A percentile compares a stretch with the other conserved stretches of the same genome.
Conservation (phyloP, 2,329 filamentous ascomycete genomes). For the Stachybotrys elegans region DNA sequence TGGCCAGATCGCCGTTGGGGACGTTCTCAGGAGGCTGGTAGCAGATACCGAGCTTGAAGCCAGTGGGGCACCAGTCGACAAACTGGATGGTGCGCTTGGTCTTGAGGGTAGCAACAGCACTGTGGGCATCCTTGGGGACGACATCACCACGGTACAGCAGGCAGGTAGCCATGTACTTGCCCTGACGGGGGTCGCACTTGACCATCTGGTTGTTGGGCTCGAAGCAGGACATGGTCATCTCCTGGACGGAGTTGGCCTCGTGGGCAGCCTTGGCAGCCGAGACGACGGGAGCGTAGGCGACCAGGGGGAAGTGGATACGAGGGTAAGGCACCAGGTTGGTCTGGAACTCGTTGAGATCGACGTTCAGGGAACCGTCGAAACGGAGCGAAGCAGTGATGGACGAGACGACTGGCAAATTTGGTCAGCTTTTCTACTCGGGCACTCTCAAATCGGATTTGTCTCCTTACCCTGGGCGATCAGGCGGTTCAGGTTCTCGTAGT, state of each 20-base stretch:
- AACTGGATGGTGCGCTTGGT: conserved; percentile 99
- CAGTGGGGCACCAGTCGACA: conserved; percentile 99
- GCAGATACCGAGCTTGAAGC: conserved; percentile 99
- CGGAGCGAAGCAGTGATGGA: conserved; percentile 98
- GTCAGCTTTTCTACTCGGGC: conserved; percentile 1
- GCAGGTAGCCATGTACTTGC: conserved; percentile 99
- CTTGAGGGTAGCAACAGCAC: conserved; percentile 92
- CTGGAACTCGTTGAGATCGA: conserved; percentile 99
- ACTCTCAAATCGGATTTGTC: not conserved
- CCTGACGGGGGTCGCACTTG: conserved; percentile 96
- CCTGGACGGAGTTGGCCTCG: conserved; percentile 96
- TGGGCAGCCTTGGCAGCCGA: conserved; percentile 93
- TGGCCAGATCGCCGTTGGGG: conserved; percentile 93
- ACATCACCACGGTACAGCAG: conserved; percentile 98
- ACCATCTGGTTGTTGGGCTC: conserved; percentile 99
- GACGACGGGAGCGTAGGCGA: conserved; percentile 91
- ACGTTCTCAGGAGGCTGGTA: conserved; percentile 96
- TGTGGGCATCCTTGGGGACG: conserved; percentile 91
- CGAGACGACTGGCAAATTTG: conserved; percentile 68
- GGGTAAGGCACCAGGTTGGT: conserved; percentile 99
- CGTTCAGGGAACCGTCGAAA: conserved; percentile 97
- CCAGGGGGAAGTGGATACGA: conserved; percentile 98
- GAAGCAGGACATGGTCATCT: conserved; percentile 99
- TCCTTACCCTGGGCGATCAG: conserved; percentile 85
- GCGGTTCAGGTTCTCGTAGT: conserved; percentile 98